These are phyloP conservation scores for Sugiyamaella pinicola DNA, from an alignment of 1,139 yeast species.

Conservation along the genomic window DNA sequence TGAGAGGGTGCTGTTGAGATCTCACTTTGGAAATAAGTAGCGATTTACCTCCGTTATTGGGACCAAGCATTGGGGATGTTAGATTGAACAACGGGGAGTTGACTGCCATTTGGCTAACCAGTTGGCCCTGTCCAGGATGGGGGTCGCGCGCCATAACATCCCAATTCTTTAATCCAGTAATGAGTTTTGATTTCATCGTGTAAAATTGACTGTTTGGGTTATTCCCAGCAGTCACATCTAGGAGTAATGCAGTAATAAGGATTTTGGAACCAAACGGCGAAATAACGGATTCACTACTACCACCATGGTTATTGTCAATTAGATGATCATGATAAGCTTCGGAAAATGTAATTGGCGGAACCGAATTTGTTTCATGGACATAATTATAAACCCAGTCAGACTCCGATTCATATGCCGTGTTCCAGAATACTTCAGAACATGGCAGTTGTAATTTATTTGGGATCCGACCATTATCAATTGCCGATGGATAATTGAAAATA, in stretches of 20 bases:
- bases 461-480: constrained; percentile 32
- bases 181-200: constrained; percentile 15
- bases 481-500: constrained; percentile 38
- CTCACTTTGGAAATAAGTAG: constrained; percentile 26
- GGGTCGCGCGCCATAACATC: constrained; percentile 28
- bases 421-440: constrained; percentile 42
- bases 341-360: constrained; percentile 14
- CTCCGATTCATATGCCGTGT: constrained; percentile 31
- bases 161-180: constrained; percentile 25
- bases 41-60: constrained; percentile 22
- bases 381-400: constrained; percentile 31
- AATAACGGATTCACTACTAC: constrained; percentile 17
- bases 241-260: constrained; percentile 32
- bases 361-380: constrained; percentile 18
- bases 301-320: constrained; percentile 12
- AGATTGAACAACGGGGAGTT: constrained; percentile 25
- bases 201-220: constrained; percentile 16
- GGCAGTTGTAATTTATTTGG: constrained; percentile 37
- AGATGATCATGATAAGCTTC: constrained; percentile 18
- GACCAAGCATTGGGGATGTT: constrained; percentile 28
- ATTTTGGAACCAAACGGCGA: constrained; percentile 34
- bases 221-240: constrained; percentile 24
- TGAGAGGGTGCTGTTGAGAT: constrained; percentile 34
- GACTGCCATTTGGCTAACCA: constrained; percentile 27
- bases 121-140: constrained; percentile 36